These are phyloP conservation scores for Entonaema liquescens DNA, from an alignment of 495 filamentous ascomycete genomes.

Conservation along the genomic window DNA sequence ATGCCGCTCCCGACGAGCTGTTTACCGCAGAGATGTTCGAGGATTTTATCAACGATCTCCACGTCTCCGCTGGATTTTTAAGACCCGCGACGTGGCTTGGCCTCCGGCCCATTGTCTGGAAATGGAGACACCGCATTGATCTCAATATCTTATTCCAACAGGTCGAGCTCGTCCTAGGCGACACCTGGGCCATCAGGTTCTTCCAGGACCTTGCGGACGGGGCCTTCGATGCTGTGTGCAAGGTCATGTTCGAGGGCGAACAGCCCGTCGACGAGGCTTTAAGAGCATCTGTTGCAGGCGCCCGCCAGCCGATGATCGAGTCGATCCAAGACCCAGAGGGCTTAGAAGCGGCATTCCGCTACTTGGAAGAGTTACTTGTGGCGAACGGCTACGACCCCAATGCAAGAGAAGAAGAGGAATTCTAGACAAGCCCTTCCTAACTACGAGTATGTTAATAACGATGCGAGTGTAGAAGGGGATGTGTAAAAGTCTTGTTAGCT, in stretches of 20 bases:
- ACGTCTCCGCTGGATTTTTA: background rate
- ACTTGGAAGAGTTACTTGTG: background rate
- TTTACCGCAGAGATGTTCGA: background rate
- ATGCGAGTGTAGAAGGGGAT: background rate
- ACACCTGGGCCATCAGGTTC: background rate
- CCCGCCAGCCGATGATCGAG: background rate
- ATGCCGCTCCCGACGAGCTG: background rate
- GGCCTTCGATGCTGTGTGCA: background rate
- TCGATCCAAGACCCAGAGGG: background rate
- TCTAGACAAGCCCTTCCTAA: background rate
- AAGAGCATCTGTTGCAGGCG: background rate
- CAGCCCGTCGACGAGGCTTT: background rate
- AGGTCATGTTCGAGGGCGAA: background rate
- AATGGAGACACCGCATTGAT: background rate
- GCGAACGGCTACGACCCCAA: background rate
- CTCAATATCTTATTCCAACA: background rate
- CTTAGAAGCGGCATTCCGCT: background rate
- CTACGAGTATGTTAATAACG: background rate
- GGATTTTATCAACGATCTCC: background rate
- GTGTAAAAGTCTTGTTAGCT: background rate
- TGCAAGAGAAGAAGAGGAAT: background rate
- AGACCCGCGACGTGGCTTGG: background rate
- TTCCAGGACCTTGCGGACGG: background rate
- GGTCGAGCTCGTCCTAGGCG: background rate
- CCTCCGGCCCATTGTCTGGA: background rate